Percentiles rank a stretch among this genome's conserved stretches.
Evolutionary conservation across 805 yeast species (phyloP).

Genomic region (Wickerhamiella spandovensis): DNA sequence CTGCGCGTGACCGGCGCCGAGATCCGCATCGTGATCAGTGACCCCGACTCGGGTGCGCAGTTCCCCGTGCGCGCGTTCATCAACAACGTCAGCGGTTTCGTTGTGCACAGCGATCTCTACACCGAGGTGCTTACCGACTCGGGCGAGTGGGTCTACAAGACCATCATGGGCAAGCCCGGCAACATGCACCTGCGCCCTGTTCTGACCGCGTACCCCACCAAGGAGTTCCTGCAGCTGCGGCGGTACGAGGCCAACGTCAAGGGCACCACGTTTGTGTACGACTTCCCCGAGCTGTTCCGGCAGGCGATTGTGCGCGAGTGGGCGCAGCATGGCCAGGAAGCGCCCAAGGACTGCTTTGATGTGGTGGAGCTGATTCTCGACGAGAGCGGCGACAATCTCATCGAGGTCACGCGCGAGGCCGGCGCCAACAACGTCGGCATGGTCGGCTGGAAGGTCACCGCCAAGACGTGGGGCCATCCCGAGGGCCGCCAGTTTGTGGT

Average conservation of each 20-base stretch:
- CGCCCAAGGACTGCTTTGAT: slow-evolving; percentile 63
- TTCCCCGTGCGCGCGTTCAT: slow-evolving; percentile 95
- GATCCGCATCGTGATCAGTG: slow-evolving; percentile 89
- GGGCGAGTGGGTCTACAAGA: slow-evolving; percentile 96
- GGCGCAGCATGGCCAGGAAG: slow-evolving; percentile 37
- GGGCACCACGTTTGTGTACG: slow-evolving; percentile 97
- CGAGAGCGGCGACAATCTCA: slow-evolving; percentile 61
- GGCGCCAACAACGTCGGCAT: slow-evolving; percentile 94
- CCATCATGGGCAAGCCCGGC: slow-evolving; percentile 65
- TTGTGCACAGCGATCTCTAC: slow-evolving; percentile 88
- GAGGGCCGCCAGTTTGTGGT: slow-evolving; percentile 86
- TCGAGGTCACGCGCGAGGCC: slow-evolving; percentile 88
- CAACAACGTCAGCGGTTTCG: slow-evolving; percentile 93
- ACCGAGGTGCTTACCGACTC: slow-evolving; percentile 84
- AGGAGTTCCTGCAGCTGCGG: slow-evolving; percentile 96
- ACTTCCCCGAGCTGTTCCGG: slow-evolving; percentile 96
- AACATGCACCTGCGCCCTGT: slow-evolving; percentile 95
- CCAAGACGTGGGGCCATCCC: slow-evolving; percentile 94
- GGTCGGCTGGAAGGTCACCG: slow-evolving; percentile 89
- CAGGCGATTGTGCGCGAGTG: slow-evolving; percentile 80
- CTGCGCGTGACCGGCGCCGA: slow-evolving; percentile 95
- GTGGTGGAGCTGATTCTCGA: slow-evolving; percentile 73
- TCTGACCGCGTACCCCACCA: slow-evolving; percentile 92
- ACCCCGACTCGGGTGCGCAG: slow-evolving; percentile 73
- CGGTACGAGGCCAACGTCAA: slow-evolving; percentile 95